phyloP scores from a whole-genome alignment of 2,329 filamentous ascomycete species.

The Penicillium hesseltinei region DNA sequence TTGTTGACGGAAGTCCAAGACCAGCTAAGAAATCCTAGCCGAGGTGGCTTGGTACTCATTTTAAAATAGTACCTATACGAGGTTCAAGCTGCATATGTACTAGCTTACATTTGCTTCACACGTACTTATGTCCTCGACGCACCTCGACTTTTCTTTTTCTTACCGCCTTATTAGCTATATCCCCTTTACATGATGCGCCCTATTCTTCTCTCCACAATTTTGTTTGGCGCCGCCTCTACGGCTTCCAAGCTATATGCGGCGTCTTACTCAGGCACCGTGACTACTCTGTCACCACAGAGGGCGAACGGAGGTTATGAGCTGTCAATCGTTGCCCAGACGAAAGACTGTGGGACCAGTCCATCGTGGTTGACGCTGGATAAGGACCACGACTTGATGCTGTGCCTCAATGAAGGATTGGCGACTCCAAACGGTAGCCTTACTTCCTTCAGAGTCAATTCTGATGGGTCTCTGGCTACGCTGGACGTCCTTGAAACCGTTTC shows the following conservation, averaged over 20 bases:
- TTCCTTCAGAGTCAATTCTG: slow-evolving; percentile 12
- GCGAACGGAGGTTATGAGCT: slow-evolving; percentile 5
- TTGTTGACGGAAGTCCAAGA: neutral
- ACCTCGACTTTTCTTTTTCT: neutral
- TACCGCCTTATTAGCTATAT: neutral
- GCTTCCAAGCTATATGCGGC: slow-evolving; percentile 31
- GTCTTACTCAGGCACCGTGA: slow-evolving; percentile 35
- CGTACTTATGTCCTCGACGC: too few species aligned
- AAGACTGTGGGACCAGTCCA: slow-evolving; percentile 18
- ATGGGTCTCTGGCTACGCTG: slow-evolving; percentile 13
- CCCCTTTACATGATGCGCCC: neutral
- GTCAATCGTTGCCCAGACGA: slow-evolving; percentile 8
- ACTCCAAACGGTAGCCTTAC: slow-evolving; percentile 20
- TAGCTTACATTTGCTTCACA: neutral
- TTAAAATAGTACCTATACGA: too few species aligned
- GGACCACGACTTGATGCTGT: slow-evolving; percentile 13
- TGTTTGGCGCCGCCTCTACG: neutral
- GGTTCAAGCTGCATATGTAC: neutral
- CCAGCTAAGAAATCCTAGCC: neutral
- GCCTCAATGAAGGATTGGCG: slow-evolving; percentile 21
- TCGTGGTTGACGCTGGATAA: slow-evolving; percentile 24
- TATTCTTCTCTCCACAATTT: neutral
- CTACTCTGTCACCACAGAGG: slow-evolving; percentile 27
- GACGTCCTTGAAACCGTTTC: slow-evolving; percentile 9
- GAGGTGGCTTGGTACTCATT: neutral